Base-by-base conservation (phyloP, 2,329 filamentous ascomycete genomes). In the Zymoseptoria ardabiliae region DNA sequence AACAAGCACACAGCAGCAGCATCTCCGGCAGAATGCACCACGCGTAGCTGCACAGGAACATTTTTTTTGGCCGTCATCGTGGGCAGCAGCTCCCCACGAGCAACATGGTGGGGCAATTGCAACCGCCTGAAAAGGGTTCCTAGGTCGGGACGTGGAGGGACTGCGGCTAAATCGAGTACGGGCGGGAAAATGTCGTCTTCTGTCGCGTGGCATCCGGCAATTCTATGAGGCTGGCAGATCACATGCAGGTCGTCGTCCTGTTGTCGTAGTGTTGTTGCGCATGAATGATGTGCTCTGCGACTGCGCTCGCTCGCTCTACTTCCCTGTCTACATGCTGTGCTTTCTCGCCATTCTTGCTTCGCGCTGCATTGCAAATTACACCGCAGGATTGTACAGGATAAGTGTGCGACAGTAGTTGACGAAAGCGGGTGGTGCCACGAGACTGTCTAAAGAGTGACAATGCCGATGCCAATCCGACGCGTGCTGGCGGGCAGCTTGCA, bases 21-120 rank as follows among this genome's bases (percentile, higher is more conserved):
- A 55, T 48, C 58, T 57, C 53, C 59, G 57, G 51, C 58, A 63
- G 56, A 62, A 62, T 59, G 58, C 60, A 51, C 35, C 30, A 28
- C 25, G 53, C 58, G 35, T 5, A 13, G 13, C 35, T 45, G 35
- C 35, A 6, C 13, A 13, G 7, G n/a, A 45, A 13, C 10, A 45
- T 35, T 55, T 35, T 49, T n/a, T 59, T 13, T 41, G 45, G 51
- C 49, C 54, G 56, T 58, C 60, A 60, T 60, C 57, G 51, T 45
- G 35, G 35, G 35, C 35, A n/a, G n/a, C 35, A 45, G 35, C 35
- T 45, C 35, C 35, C 35, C 35, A 45, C 35, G 35, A 45, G 35
- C 35, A 45, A 13, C 28, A 30, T 45, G 35, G 35, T 45, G 35
- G 35, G 35, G 35, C 35, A 45, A n/a, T 45, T n/a, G 35, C 35